phyloP scores from a whole-genome alignment of 805 yeast genomes.

The Kodamaea neixiangensis region DNA sequence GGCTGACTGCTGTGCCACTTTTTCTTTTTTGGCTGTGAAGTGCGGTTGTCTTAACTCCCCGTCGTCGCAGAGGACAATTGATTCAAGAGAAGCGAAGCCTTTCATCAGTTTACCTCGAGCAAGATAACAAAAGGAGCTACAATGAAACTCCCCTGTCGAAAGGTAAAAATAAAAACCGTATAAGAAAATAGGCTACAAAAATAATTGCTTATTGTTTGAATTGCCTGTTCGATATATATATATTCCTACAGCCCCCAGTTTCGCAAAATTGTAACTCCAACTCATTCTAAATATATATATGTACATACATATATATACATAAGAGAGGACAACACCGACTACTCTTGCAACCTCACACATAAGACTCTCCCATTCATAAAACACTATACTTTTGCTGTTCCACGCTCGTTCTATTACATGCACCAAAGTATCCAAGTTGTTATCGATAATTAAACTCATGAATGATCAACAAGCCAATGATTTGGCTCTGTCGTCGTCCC shows the following conservation, averaged over 20 bases:
- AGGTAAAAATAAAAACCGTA: not conserved
- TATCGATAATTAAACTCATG: constrained; percentile 37
- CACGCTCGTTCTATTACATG: constrained; percentile 1
- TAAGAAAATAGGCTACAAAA: constrained; percentile 1
- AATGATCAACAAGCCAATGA: constrained; percentile 30
- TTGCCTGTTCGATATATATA: constrained; percentile 1
- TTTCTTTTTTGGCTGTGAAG: too few species aligned
- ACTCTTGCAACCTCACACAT: too few species aligned
- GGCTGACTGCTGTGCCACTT: not conserved
- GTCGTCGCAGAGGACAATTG: not conserved
- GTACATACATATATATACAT: not conserved
- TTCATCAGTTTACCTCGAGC: not conserved
- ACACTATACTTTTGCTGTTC: not conserved
- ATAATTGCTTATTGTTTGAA: constrained; percentile 1
- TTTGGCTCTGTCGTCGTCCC: constrained; percentile 19
- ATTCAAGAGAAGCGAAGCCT: not conserved
- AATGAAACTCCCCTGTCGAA: not conserved
- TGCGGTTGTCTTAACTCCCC: not conserved
- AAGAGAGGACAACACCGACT: not conserved
- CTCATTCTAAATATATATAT: not conserved
- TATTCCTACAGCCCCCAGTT: not conserved
- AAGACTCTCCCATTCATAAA: not conserved
- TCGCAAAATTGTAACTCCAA: not conserved
- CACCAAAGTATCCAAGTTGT: constrained; percentile 25
- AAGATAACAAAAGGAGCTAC: not conserved